Conservation (phyloP, 129 eudicot species). For the Tanacetum coccineum region DNA sequence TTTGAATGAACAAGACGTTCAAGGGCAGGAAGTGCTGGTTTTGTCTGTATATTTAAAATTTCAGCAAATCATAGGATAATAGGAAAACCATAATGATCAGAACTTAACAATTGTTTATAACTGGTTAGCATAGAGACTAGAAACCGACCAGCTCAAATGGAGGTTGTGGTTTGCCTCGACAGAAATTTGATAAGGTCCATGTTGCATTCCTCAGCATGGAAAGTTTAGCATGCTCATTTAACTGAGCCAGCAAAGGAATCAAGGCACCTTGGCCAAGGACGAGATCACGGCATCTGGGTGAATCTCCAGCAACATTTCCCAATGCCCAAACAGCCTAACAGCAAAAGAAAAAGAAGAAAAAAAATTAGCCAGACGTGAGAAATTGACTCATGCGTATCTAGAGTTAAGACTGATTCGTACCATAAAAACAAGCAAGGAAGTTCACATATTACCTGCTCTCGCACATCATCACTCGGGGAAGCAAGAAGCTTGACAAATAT, state of each 20-base stretch:
- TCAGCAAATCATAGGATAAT: background rate
- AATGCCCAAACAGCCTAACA: constrained; percentile 85
- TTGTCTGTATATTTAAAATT: background rate
- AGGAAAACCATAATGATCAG: background rate
- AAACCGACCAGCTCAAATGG: constrained; percentile 57
- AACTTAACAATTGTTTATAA: too few relatives aligned
- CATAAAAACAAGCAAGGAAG: too few relatives aligned
- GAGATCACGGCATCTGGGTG: constrained; percentile 74
- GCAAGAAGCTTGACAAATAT: constrained; percentile 68
- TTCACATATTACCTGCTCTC: constrained; percentile 57
- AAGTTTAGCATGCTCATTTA: constrained; percentile 65
- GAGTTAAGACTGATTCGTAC: background rate
- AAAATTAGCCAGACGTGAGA: background rate
- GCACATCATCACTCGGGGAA: constrained; percentile 80
- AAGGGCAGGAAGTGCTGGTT: constrained; percentile 16
- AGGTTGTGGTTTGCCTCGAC: constrained; percentile 76
- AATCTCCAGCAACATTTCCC: constrained; percentile 93
- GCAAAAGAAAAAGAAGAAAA: background rate
- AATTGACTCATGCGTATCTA: background rate
- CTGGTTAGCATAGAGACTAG: too few relatives aligned
- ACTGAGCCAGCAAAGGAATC: constrained; percentile 57
- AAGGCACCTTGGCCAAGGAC: constrained; percentile 73
- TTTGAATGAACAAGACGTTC: constrained; percentile 19
- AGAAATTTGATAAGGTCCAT: constrained; percentile 76
- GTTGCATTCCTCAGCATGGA: constrained; percentile 81